Evolutionary conservation across 1,284 basidiomycete species (phyloP).

Genomic region (Fomitopsis palustris): DNA sequence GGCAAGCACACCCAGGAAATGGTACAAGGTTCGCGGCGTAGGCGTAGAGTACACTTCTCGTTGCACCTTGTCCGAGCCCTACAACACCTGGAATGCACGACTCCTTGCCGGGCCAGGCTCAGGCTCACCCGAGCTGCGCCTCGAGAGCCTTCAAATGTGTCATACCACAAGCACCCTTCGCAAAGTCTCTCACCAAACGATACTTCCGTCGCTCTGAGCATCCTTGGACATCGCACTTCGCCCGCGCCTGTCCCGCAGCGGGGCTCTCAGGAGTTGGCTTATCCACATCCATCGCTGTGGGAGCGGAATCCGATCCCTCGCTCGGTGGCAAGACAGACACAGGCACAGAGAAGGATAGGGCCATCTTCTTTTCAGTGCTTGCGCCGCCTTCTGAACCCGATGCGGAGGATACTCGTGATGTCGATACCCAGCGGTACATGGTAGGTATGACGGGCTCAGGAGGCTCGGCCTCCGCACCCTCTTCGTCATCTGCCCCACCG

Average conservation of each 20-base stretch:
- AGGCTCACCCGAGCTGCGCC: conserved; percentile 13
- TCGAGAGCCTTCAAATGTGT: conserved; percentile 54
- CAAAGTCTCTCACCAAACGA: conserved; percentile 44
- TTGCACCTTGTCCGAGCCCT: too few species aligned
- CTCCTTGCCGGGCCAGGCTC: too few species aligned
- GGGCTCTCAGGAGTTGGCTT: neutral
- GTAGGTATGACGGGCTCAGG: conserved; percentile 32
- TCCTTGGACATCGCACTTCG: conserved; percentile 44
- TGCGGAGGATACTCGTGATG: conserved; percentile 25
- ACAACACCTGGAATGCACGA: neutral
- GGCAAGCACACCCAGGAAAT: neutral
- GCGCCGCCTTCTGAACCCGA: conserved; percentile 15
- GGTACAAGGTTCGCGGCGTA: neutral
- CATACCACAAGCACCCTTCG: conserved; percentile 52
- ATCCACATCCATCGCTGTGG: conserved; percentile 20
- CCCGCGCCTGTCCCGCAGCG: conserved; percentile 3
- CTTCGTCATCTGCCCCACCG: conserved; percentile 29
- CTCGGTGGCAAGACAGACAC: conserved; percentile 29
- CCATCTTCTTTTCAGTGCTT: conserved; percentile 27
- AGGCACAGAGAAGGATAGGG: conserved; percentile 53
- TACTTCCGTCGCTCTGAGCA: conserved; percentile 48
- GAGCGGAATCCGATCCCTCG: neutral
- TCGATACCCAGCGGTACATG: conserved; percentile 65
- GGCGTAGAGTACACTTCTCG: too few species aligned
- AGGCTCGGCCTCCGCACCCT: conserved; percentile 17